A percentile compares a stretch with the other conserved stretches of the same genome.
These are phyloP conservation scores for Yamadazyma pseudoaaseri DNA, from an alignment of 1,139 yeast genomes.

Conservation along the genomic window DNA sequence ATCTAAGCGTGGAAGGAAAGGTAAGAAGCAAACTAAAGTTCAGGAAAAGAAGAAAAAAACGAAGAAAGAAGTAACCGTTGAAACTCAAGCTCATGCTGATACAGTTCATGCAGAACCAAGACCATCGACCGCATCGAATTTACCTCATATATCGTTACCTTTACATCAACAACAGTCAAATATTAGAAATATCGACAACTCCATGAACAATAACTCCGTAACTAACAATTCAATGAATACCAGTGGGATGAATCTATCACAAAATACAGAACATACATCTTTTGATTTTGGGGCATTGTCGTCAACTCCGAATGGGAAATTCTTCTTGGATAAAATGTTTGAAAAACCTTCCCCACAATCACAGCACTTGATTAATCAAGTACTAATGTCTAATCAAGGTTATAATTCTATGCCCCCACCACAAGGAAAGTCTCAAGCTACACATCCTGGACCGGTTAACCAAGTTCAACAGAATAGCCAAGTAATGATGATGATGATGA, in stretches of 20 bases:
- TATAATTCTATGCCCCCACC: constrained; percentile 27
- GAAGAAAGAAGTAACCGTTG: constrained; percentile 11
- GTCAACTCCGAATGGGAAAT: constrained; percentile 45
- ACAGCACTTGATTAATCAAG: constrained; percentile 20
- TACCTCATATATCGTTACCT: constrained; percentile 4
- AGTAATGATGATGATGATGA: constrained; percentile 38
- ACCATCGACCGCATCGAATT: neutral
- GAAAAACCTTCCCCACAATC: constrained; percentile 41
- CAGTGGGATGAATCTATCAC: constrained; percentile 23
- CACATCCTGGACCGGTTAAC: constrained; percentile 7
- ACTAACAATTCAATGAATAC: constrained; percentile 26
- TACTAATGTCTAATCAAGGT: constrained; percentile 19
- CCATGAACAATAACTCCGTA: too few relatives aligned
- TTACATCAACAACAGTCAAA: constrained; percentile 21
- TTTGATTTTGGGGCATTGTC: constrained; percentile 29
- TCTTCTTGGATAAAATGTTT: constrained; percentile 38
- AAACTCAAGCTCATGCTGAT: constrained; percentile 10
- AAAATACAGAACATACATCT: constrained; percentile 20
- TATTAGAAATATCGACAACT: constrained; percentile 11
- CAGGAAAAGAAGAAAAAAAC: constrained; percentile 8
- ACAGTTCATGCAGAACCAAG: neutral
- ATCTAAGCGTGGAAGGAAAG: constrained; percentile 33
- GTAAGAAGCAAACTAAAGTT: constrained; percentile 11
- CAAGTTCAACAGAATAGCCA: constrained; percentile 15
- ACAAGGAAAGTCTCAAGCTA: constrained; percentile 9